These are phyloP conservation scores for Nakazawaea holstii DNA, from an alignment of 805 yeast species.

Conservation along the genomic window DNA sequence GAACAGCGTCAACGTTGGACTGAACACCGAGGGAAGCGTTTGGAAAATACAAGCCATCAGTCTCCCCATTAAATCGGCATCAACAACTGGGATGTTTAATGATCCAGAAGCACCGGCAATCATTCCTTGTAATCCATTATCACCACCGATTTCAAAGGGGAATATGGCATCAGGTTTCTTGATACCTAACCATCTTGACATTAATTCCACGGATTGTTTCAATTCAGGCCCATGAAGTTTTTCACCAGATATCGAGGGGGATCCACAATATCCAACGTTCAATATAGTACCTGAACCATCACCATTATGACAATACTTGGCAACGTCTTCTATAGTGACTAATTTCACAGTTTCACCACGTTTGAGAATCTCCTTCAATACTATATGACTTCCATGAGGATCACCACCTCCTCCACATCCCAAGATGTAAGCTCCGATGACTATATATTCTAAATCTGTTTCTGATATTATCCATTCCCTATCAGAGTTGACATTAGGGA, in stretches of 20 bases:
- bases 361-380: conserved; percentile 26
- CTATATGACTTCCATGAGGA: conserved; percentile 33
- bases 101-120: conserved; percentile 20
- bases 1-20: conserved; percentile 9
- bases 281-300: conserved; percentile 21
- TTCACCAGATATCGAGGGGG: conserved; percentile 39
- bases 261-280: conserved; percentile 35
- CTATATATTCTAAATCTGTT: conserved; percentile 33
- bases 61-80: conserved; percentile 36
- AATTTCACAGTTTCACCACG: conserved; percentile 29
- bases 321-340: conserved; percentile 25
- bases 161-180: conserved; percentile 28
- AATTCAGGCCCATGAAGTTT: conserved; percentile 34
- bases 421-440: conserved; percentile 39
- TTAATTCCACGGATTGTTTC: conserved; percentile 22
- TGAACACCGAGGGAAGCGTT: conserved; percentile 24
- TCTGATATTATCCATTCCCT: conserved; percentile 35
- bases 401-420: conserved; percentile 48
- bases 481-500: conserved; percentile 21
- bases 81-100: conserved; percentile 25
- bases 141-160: conserved; percentile 40
- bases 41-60: conserved; percentile 35
- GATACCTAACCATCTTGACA: conserved; percentile 22
- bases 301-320: conserved; percentile 17
- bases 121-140: conserved; percentile 31